Evolutionary conservation across 2,329 filamentous ascomycete genomes (phyloP).

Genomic region (Aspergillus amoenus): DNA sequence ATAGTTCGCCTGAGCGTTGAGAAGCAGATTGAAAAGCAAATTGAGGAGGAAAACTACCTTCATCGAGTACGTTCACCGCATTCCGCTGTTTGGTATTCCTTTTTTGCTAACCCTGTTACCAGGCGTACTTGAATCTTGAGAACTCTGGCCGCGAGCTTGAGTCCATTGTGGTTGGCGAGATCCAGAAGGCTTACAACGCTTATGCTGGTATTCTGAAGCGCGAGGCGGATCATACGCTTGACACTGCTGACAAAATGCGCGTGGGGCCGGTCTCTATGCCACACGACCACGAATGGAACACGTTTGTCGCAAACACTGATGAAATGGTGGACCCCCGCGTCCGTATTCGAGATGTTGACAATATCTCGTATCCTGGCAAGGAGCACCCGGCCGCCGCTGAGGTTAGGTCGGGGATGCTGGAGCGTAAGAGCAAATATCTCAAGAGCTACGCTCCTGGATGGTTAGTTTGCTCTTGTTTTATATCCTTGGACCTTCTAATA

Average conservation of each 20-base stretch:
- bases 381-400: conserved; percentile 80
- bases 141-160: conserved; percentile 92
- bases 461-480: conserved; percentile 52
- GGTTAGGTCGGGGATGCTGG: conserved; percentile 84
- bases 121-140: conserved; percentile 94
- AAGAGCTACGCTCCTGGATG: conserved; percentile 97
- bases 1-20: conserved; percentile 83
- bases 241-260: conserved; percentile 76
- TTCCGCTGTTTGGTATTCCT: not conserved
- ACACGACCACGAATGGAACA: conserved; percentile 86
- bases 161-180: conserved; percentile 93
- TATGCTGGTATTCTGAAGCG: conserved; percentile 88
- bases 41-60: conserved; percentile 96
- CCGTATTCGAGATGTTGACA: conserved; percentile 73
- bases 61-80: conserved; percentile 66
- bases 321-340: conserved; percentile 84
- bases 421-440: conserved; percentile 97
- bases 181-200: conserved; percentile 96
- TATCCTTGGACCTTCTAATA: conserved; percentile 11
- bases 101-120: not conserved
- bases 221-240: conserved; percentile 79
- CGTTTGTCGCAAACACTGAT: conserved; percentile 76
- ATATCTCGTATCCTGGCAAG: conserved; percentile 88
- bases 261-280: conserved; percentile 87
- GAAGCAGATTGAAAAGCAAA: conserved; percentile 83